phyloP scores from a whole-genome alignment of 805 yeast genomes.

The Candida orba region DNA sequence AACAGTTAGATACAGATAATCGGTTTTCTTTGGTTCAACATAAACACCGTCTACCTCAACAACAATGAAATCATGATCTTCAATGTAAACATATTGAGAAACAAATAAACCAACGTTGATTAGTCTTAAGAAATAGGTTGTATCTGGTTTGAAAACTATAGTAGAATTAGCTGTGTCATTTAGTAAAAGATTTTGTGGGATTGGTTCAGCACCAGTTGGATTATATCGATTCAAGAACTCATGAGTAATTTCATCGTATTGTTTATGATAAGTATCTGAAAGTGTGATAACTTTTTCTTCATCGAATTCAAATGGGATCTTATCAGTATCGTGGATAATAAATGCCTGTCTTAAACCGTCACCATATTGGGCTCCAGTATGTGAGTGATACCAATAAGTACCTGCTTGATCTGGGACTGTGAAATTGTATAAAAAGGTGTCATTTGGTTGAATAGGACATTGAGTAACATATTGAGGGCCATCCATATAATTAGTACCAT shows the following conservation, averaged over 20 bases:
- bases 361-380: conserved; percentile 67
- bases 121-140: conserved; percentile 57
- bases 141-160: conserved; percentile 47
- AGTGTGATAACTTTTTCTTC: conserved; percentile 52
- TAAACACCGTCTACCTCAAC: conserved; percentile 68
- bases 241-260: conserved; percentile 37
- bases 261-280: conserved; percentile 58
- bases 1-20: conserved; percentile 56
- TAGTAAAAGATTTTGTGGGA: conserved; percentile 59
- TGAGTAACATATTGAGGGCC: conserved; percentile 78
- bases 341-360: conserved; percentile 72
- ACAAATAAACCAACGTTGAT: conserved; percentile 67
- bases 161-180: conserved; percentile 58
- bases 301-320: conserved; percentile 50
- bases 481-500: conserved; percentile 57
- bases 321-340: conserved; percentile 45
- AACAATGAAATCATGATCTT: conserved; percentile 63
- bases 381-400: conserved; percentile 82
- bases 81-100: conserved; percentile 61
- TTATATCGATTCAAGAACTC: conserved; percentile 57
- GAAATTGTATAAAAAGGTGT: conserved; percentile 61
- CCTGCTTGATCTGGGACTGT: conserved; percentile 64
- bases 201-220: conserved; percentile 83
- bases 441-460: conserved; percentile 70
- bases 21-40: conserved; percentile 49